Evolutionary conservation across 2,329 filamentous ascomycete species (phyloP).

Genomic region (Alternaria conjuncta): DNA sequence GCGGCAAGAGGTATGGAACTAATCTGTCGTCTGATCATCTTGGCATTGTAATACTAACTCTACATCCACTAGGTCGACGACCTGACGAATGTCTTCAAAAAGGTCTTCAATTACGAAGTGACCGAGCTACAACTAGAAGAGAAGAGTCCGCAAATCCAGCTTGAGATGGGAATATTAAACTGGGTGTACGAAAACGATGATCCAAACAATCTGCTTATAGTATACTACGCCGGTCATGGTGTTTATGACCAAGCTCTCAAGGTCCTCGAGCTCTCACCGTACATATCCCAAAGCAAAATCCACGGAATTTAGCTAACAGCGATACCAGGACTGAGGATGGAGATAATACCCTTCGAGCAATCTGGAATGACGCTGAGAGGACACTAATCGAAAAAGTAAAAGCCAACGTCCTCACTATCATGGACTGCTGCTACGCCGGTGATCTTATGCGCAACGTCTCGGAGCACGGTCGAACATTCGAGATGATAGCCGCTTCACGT

Average conservation of each 20-base stretch:
- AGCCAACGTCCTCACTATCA: conserved; percentile 26
- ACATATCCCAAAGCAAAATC: background rate
- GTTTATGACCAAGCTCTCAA: background rate
- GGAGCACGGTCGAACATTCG: conserved; percentile 6
- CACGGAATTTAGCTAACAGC: background rate
- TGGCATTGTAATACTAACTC: background rate
- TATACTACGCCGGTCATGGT: background rate
- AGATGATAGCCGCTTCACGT: background rate
- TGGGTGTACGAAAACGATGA: background rate
- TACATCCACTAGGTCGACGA: background rate
- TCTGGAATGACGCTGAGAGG: background rate
- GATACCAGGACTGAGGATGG: background rate
- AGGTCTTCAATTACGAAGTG: background rate
- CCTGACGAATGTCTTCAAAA: background rate
- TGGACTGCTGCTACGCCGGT: conserved; percentile 33
- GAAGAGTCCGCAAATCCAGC: background rate
- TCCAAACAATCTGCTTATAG: background rate
- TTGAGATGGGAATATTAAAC: background rate
- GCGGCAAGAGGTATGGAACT: background rate
- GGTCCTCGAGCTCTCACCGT: background rate
- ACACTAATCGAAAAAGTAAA: conserved; percentile 8
- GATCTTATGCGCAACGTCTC: conserved; percentile 14
- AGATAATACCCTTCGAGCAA: background rate
- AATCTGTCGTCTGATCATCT: background rate
- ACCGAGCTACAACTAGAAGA: background rate